Percentiles rank a stretch among this genome's conserved stretches.
phyloP scores from a whole-genome alignment of 306 rosid genomes.

The Trichosanthes truncata region DNA sequence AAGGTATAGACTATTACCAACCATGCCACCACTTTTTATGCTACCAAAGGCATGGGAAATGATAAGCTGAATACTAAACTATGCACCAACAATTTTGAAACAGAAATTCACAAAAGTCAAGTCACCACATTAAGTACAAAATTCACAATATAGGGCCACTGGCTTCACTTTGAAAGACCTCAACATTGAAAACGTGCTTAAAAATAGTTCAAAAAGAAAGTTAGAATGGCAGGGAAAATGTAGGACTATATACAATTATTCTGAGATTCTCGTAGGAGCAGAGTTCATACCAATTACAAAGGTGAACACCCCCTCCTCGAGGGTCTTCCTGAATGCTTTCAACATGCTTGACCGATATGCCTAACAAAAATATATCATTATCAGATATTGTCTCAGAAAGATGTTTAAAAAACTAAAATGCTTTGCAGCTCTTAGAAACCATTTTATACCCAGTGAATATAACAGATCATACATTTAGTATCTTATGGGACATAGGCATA shows the following conservation, averaged over 20 bases:
- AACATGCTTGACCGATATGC: slow-evolving; percentile 94
- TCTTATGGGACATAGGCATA: neutral
- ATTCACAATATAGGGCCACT: slow-evolving; percentile 24
- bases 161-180: slow-evolving; percentile 23
- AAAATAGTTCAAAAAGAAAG: neutral
- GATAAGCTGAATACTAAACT: slow-evolving; percentile 6
- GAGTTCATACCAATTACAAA: slow-evolving; percentile 81
- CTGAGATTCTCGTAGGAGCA: neutral
- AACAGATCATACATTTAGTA: neutral
- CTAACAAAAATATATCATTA: slow-evolving; percentile 26
- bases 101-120: slow-evolving; percentile 14
- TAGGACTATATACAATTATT: slow-evolving; percentile 8
- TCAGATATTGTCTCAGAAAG: neutral
- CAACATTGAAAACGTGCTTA: slow-evolving; percentile 9
- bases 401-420: neutral
- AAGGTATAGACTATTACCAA: slow-evolving; percentile 7
- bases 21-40: slow-evolving; percentile 8
- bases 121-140: slow-evolving; percentile 24
- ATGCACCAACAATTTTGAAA: slow-evolving; percentile 10
- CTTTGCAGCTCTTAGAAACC: neutral
- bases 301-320: slow-evolving; percentile 83
- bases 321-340: slow-evolving; percentile 91
- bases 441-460: neutral
- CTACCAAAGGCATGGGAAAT: slow-evolving; percentile 1
- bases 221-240: neutral